phyloP scores from a whole-genome alignment of 768 basidiomycete genomes.

The Neoboletus brunneissimus region DNA sequence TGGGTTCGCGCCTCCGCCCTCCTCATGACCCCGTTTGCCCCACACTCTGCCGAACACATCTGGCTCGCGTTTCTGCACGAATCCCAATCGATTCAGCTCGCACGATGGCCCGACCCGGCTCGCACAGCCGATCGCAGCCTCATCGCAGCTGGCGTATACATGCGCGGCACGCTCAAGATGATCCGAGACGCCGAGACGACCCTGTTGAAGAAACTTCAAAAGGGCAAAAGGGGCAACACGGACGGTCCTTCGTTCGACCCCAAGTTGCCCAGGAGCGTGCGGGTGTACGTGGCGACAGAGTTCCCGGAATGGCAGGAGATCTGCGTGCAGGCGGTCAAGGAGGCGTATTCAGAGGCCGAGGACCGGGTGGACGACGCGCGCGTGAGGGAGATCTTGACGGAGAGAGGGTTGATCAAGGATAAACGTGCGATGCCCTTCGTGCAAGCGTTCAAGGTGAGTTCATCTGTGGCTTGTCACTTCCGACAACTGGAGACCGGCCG shows the following conservation, averaged over 20 bases:
- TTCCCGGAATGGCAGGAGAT: slow-evolving; percentile 95
- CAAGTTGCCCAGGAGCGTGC: slow-evolving; percentile 77
- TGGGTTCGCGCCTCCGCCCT: slow-evolving; percentile 85
- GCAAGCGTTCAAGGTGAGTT: slow-evolving; percentile 89
- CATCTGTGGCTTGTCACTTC: slow-evolving; percentile 8
- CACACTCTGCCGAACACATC: slow-evolving; percentile 92
- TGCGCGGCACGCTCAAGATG: slow-evolving; percentile 86
- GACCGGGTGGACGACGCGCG: slow-evolving; percentile 80
- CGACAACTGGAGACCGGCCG: neutral
- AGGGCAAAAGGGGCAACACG: slow-evolving; percentile 62
- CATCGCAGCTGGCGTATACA: slow-evolving; percentile 77
- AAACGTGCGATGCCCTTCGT: slow-evolving; percentile 96
- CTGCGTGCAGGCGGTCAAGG: slow-evolving; percentile 73
- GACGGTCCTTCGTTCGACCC: slow-evolving; percentile 67
- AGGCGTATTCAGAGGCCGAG: slow-evolving; percentile 54
- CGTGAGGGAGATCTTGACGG: slow-evolving; percentile 63
- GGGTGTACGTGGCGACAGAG: slow-evolving; percentile 84
- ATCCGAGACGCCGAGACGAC: slow-evolving; percentile 85
- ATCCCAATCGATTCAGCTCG: slow-evolving; percentile 73
- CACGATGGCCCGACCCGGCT: slow-evolving; percentile 74
- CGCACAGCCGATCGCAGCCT: slow-evolving; percentile 58
- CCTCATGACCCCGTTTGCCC: slow-evolving; percentile 81
- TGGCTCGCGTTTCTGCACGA: slow-evolving; percentile 75
- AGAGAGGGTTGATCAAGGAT: slow-evolving; percentile 86
- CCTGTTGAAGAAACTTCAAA: slow-evolving; percentile 75